Evolutionary conservation across 352 stramenopile species (phyloP), one percentile per base, ranked within the genome.

Genomic region (Globisporangium perplexum): DNA sequence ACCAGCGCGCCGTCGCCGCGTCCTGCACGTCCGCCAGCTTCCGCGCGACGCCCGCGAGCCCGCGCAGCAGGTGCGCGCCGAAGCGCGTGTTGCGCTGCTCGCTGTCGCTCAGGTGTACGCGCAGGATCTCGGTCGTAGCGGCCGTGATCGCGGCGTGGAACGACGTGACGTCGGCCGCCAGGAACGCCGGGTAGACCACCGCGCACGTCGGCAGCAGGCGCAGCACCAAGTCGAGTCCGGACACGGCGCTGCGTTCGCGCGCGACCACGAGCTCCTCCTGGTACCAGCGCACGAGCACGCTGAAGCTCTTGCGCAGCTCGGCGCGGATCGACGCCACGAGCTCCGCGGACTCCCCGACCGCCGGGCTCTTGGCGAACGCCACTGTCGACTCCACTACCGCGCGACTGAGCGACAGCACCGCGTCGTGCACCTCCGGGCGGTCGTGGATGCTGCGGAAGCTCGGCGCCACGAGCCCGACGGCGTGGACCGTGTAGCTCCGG

Each of bases 1-100:
- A 91, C 1, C 67, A 58, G 8, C 74, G 72, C 22, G 62, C 60
- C 48, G 62, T 74, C 22, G 56, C 46, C 5, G 11, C 53, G 56
- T 86, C 71, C 14, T 69, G 53, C 31, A 48, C 48, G 10, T 82
- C 72, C 4, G 77, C n/a, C n/a, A 86, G 66, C 47, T 76, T 83
- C 36, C 63, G 69, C 33, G 68, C 50, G 43, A 82, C 49, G 24
- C 38, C 59, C 18, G 60, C 39, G 35, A 81, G 47, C 35, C 75
- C 72, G 47, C 55, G 68, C 22, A 86, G 28, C 28, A 77, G 44
- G 20, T 75, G 59, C 36, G 62, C 53, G 28, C 26, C 59, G 26
- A 63, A 35, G 23, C 60, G 38, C 42, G 62, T 24, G 36, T 65
- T 60, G 35, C 67, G 56, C 50, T 67, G 57, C 17, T 31, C 49